Percentiles rank a stretch among this genome's conserved stretches.
Conservation (phyloP, 257 asterid genomes). For the Parsonsia alboflavescens region DNA sequence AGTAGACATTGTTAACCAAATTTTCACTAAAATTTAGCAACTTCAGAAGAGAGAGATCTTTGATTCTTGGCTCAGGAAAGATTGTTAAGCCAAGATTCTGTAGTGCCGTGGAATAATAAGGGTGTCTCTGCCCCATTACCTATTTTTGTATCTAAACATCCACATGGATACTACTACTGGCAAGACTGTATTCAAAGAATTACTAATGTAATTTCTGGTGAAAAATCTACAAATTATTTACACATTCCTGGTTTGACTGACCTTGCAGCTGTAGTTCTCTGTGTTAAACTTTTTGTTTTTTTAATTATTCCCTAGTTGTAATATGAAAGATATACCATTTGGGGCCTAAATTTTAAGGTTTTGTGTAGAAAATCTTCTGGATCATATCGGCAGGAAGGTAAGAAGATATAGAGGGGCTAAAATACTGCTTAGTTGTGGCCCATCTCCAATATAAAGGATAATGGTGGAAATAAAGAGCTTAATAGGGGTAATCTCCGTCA, state of each 20-base stretch:
- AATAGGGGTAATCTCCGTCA: conserved; percentile 31
- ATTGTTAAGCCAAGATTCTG: background rate
- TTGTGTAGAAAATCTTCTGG: too few relatives aligned
- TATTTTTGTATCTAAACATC: background rate
- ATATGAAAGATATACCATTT: too few relatives aligned
- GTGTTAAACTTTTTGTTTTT: too few relatives aligned
- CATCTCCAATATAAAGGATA: background rate
- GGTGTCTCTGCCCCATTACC: background rate
- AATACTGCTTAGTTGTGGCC: background rate
- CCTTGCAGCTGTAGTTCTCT: too few relatives aligned
- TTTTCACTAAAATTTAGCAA: background rate
- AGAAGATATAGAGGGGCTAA: background rate
- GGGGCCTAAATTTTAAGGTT: too few relatives aligned
- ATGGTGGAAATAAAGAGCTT: background rate
- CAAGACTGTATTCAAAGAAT: background rate
- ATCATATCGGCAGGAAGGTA: too few relatives aligned
- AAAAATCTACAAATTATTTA: too few relatives aligned
- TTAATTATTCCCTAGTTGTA: too few relatives aligned
- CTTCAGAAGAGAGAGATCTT: background rate
- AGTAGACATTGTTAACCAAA: background rate
- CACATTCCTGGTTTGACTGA: too few relatives aligned
- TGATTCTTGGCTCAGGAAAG: background rate
- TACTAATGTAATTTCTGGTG: background rate
- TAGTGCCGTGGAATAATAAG: background rate
- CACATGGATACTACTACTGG: too few relatives aligned